Conservation (phyloP, 805 yeast species). For the Ogataea trehalophila region DNA sequence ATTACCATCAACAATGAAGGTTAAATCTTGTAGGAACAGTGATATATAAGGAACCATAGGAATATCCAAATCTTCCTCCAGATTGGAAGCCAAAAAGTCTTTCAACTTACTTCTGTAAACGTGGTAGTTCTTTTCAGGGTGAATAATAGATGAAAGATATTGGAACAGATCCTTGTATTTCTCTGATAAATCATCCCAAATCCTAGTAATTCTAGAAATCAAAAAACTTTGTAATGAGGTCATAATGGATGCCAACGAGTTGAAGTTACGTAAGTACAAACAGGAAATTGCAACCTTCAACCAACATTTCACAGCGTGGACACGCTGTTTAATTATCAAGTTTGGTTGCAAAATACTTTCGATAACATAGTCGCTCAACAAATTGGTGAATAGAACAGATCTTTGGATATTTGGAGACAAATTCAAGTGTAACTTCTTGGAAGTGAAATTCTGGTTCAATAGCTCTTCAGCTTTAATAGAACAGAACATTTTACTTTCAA, state of each 20-base stretch:
- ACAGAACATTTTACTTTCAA: conserved; percentile 65
- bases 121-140: conserved; percentile 68
- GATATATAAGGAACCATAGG: conserved; percentile 77
- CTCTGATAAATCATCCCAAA: conserved; percentile 55
- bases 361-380: conserved; percentile 65
- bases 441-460: conserved; percentile 56
- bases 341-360: conserved; percentile 61
- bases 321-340: conserved; percentile 43
- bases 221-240: conserved; percentile 72
- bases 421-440: conserved; percentile 52
- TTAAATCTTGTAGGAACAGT: conserved; percentile 70
- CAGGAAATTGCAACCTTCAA: conserved; percentile 69
- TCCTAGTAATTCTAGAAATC: conserved; percentile 52
- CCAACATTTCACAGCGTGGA: conserved; percentile 61
- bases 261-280: conserved; percentile 67
- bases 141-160: conserved; percentile 61
- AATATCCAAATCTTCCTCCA: conserved; percentile 36
- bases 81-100: conserved; percentile 47
- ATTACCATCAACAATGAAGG: conserved; percentile 81
- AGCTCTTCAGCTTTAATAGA: conserved; percentile 61
- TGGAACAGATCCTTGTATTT: conserved; percentile 61
- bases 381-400: conserved; percentile 64
- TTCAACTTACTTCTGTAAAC: conserved; percentile 62
- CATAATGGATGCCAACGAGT: conserved; percentile 74
- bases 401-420: conserved; percentile 60